These are phyloP conservation scores for Neoboletus magnificus DNA, from an alignment of 768 basidiomycete genomes.

Conservation along the genomic window DNA sequence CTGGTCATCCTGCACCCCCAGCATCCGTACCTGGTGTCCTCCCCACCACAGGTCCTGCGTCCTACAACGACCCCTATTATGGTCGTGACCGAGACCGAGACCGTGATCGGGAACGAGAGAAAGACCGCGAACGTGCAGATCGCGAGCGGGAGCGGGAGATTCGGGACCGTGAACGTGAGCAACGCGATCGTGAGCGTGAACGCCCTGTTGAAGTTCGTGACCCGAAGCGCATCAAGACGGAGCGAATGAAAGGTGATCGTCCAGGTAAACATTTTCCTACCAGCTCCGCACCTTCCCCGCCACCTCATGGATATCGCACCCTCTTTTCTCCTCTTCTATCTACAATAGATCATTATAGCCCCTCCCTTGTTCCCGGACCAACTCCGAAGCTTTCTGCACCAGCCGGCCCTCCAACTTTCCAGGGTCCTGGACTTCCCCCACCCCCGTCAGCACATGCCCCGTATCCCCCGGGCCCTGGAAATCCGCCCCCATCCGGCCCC, in stretches of 20 bases:
- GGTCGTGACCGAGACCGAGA: conserved; percentile 36
- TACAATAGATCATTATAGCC: conserved; percentile 34
- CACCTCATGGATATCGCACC: conserved; percentile 32
- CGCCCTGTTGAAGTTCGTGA: conserved; percentile 49
- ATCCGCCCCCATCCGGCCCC: conserved; percentile 31
- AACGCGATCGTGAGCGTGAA: conserved; percentile 46
- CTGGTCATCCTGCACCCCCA: conserved; percentile 33
- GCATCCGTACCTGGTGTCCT: conserved; percentile 29
- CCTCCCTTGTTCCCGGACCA: conserved; percentile 37
- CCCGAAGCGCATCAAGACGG: conserved; percentile 57
- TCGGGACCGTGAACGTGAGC: conserved; percentile 34
- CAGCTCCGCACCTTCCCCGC: conserved; percentile 27
- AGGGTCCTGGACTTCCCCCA: conserved; percentile 37
- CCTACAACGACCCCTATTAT: conserved; percentile 39
- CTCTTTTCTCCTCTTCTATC: conserved; percentile 25
- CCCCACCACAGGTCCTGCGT: conserved; percentile 29
- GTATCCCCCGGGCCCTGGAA: conserved; percentile 32
- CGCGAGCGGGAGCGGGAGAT: conserved; percentile 39
- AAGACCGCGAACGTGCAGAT: conserved; percentile 38
- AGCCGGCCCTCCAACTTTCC: conserved; percentile 30
- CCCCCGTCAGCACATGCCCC: conserved; percentile 31
- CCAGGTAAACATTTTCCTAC: conserved; percentile 36
- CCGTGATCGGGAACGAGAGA: conserved; percentile 41
- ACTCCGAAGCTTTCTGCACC: conserved; percentile 36
- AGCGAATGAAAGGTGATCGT: conserved; percentile 45